Base-by-base conservation (phyloP, 2,329 filamentous ascomycete genomes). In the Blastomyces parvus region DNA sequence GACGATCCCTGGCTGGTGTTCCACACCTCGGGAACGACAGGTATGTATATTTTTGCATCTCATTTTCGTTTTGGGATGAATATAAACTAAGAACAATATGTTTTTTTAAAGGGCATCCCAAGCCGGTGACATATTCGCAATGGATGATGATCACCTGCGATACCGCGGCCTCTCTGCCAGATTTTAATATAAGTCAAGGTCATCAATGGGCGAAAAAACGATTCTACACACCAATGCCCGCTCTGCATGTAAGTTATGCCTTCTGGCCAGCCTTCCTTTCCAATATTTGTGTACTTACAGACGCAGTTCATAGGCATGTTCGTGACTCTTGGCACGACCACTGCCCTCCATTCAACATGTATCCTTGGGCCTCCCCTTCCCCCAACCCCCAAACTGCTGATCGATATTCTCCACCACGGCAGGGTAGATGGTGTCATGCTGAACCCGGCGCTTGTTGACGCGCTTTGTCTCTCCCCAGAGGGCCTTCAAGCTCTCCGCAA, bases 21-120 rank as follows among this genome's bases (percentile, higher is more conserved):
- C 27, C 70, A 72, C 48, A 71, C 70, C 3, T 71, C 69, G 2
- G 70, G 69, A 17, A 71, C 70, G n/a, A 72, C 70, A 14, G 69
- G 70, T 66, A 62, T 60, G 57, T 22, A 63, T 62, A 22, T 25
- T 25, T 27, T 27, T 50, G 22, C 3, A 50, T 25, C 13, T 13
- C 6, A n/a, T 13, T 50, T 25, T n/a, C 1, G 1, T 25, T 25
- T 25, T 50, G 11, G 46, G 14, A 50, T 25, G 46, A 50, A 25
- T 22, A 14, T 50, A 27, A 3, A 22, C 8, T 25, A 50, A 25
- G 22, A 50, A 14, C 46, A 25, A 50, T n/a, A 25, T 11, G n/a
- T 1, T 50, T n/a, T 13, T 50, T 25, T 25, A 6, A n/a, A 50
- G 46, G 46, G 13, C 7, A 50, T 13, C 46, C 46, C 6, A 50